Evolutionary conservation across 345 rosid species (phyloP), one percentile per base, ranked within the genome.

Genomic region (Syzygium grande): DNA sequence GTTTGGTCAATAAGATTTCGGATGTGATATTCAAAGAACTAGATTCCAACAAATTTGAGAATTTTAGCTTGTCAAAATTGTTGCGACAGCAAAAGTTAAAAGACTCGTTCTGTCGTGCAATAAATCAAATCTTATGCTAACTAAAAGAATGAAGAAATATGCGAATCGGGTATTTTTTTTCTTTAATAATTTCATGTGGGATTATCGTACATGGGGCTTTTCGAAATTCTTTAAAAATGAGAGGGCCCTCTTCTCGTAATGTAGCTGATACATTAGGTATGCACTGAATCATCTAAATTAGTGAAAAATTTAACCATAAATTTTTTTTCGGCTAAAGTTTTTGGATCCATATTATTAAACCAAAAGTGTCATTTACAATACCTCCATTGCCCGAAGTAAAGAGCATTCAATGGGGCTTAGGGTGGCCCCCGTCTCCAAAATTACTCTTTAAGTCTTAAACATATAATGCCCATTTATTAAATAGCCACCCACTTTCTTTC

Each of bases 221-320:
- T 9, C 27, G 27, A 55, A 21, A 22, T 55, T 21, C 59, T 22
- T 21, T 11, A 55, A 55, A 55, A 55, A 21, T 22, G 4, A 55
- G 27, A 55, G 59, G 25, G 38, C 23, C 9, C 61, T 38, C 41
- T 68, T 19, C 23, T 68, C 79, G 4, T 68, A 3, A 68, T 17
- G 79, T 34, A 30, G 46, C 34, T 5, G 43, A 68, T 1, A 16
- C 4, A 68, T 68, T 68, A 30, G 79, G 79, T 17, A 34, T 9
- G 3, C 41, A 10, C 5, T 12, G 43, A 34, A 34, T 34, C 3
- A 68, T 34, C 13, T 41, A 68, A 68, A 34, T 34, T 34, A 19
- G 4, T 1, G 1, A 34, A 34, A 34, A 19, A 34, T 9, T 68
- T 68, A 30, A 30, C 0, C 0, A 4, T 34, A 19, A 3, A 3